Evolutionary conservation across 1,139 yeast species (phyloP), one percentile per base, ranked within the genome.

Genomic region (Diutina siamensis): DNA sequence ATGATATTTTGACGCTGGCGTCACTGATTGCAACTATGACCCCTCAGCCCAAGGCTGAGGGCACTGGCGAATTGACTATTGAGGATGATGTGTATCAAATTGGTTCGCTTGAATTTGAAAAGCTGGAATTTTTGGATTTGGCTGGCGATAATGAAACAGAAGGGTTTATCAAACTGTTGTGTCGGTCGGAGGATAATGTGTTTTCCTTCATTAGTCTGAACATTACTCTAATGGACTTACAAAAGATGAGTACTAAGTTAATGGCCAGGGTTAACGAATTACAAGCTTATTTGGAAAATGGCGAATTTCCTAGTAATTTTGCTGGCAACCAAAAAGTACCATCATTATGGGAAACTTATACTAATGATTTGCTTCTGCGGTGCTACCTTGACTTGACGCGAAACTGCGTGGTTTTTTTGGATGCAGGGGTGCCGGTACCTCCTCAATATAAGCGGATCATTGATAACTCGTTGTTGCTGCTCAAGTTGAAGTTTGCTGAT

Each of bases 41-140:
- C 28, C 40, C 18, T 7, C 40, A 13, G 10, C 28, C n/a, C 18
- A 22, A 15, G 13, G n/a, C 27, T 17, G 40, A 35, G 15, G 28
- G n/a, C 17, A n/a, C 40, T 13, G 40, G 40, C 12, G 40, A 35
- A 22, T 35, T 56, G 20, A 51, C 58, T 44, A 49, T 52, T 18
- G 58, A 58, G 35, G 56, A 57, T 17, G 64, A 62, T 46, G 67
- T 68, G n/a, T 74, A 72, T 56, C 71, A 72, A 48, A 74, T 75
- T 40, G 80, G 80, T 3, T 72, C 79, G 3, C 57, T 74, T 41
- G 79, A 73, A 52, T 75, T 75, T 58, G 80, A 75, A 53, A 74
- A 72, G 52, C 59, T 72, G 13, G 76, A 71, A 44, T 68, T 69
- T 50, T 58, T 70, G 40, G 74, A 71, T 49, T 56, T 71, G 46